A percentile compares a stretch with the other conserved stretches of the same genome.
phyloP scores from a whole-genome alignment of 2,329 filamentous ascomycete species.

The Talaromyces sp. region DNA sequence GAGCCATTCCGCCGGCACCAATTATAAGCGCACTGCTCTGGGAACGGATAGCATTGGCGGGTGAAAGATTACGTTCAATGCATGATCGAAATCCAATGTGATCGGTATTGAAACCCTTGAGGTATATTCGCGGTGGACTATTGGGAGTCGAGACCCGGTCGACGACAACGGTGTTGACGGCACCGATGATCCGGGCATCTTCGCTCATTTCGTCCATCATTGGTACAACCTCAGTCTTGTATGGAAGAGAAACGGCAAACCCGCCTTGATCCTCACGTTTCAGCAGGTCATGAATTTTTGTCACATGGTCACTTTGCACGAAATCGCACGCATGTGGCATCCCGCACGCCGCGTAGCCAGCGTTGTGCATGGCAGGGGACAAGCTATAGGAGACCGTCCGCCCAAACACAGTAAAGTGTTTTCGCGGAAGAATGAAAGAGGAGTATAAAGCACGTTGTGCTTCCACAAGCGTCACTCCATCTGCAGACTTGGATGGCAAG shows the following conservation, averaged over 20 bases:
- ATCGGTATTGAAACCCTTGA: slow-evolving; percentile 77
- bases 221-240: slow-evolving; percentile 66
- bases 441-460: slow-evolving; percentile 62
- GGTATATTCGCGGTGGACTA: slow-evolving; percentile 57
- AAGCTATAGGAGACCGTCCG: slow-evolving; percentile 66
- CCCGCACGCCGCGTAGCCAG: slow-evolving; percentile 61
- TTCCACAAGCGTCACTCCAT: slow-evolving; percentile 55
- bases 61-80: slow-evolving; percentile 66
- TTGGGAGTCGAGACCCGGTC: slow-evolving; percentile 46
- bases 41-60: slow-evolving; percentile 60
- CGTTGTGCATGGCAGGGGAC: slow-evolving; percentile 73
- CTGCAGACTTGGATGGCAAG: slow-evolving; percentile 43
- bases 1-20: slow-evolving; percentile 52
- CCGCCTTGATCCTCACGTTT: slow-evolving; percentile 66
- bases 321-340: slow-evolving; percentile 65
- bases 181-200: slow-evolving; percentile 69
- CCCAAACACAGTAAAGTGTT: slow-evolving; percentile 72
- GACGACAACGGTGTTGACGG: slow-evolving; percentile 71
- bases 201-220: slow-evolving; percentile 62
- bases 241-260: slow-evolving; percentile 66
- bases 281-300: slow-evolving; percentile 59
- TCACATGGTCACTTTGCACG: slow-evolving; percentile 57
- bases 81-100: slow-evolving; percentile 75
- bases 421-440: slow-evolving; percentile 61
- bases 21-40: slow-evolving; percentile 55